Conservation (phyloP, 257 asterid genomes). For the Lycium barbarum region DNA sequence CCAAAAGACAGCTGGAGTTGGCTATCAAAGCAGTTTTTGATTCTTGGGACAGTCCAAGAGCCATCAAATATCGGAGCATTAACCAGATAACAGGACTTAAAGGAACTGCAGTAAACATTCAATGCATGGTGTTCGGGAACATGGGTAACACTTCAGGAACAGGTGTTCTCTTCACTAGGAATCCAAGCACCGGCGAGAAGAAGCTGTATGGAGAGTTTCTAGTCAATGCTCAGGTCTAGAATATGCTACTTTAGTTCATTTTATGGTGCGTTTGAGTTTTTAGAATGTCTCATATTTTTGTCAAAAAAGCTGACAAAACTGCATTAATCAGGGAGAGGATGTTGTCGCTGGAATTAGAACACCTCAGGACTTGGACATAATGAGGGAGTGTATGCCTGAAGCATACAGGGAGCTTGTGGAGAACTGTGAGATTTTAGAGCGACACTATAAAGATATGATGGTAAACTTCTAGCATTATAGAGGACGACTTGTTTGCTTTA, state of each 20-base stretch:
- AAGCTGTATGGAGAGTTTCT: slow-evolving; percentile 96
- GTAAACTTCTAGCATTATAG: slow-evolving; percentile 42
- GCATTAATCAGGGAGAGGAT: slow-evolving; percentile 77
- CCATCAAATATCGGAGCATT: slow-evolving; percentile 78
- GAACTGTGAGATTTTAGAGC: slow-evolving; percentile 84
- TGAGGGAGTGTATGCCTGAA: slow-evolving; percentile 83
- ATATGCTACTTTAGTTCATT: background rate
- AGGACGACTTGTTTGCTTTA: background rate
- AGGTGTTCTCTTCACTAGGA: slow-evolving; percentile 94
- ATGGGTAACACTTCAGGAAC: slow-evolving; percentile 98
- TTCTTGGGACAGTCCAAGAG: slow-evolving; percentile 98
- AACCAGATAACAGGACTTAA: slow-evolving; percentile 86
- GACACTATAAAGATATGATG: slow-evolving; percentile 97
- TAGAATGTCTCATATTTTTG: background rate
- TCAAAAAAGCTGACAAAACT: slow-evolving; percentile 22
- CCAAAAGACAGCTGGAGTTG: slow-evolving; percentile 82
- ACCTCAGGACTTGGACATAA: slow-evolving; percentile 81
- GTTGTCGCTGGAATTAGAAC: slow-evolving; percentile 98
- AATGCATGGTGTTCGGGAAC: slow-evolving; percentile 98
- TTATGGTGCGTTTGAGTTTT: slow-evolving; percentile 14
- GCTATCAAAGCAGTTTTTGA: slow-evolving; percentile 89
- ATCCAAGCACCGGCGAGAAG: slow-evolving; percentile 93
- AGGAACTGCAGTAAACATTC: slow-evolving; percentile 97
- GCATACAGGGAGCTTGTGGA: slow-evolving; percentile 87
- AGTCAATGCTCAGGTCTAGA: slow-evolving; percentile 87